Evolutionary conservation across 2,329 filamentous ascomycete genomes (phyloP).

Genomic region (Paecilomyces sp.): DNA sequence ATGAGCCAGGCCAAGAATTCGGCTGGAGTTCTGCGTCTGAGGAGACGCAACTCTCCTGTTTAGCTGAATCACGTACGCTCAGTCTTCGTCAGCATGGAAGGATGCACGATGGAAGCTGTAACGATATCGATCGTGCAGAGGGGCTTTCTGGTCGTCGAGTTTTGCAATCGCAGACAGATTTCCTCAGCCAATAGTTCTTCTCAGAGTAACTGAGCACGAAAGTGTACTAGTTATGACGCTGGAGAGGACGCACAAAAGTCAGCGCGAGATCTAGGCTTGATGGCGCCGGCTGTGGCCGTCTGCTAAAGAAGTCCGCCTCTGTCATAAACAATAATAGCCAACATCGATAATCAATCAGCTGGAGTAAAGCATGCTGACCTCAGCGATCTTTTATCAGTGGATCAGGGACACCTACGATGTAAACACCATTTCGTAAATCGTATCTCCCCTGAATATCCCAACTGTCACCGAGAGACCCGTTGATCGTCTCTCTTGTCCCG

Average conservation of each 20-base stretch:
- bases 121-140: neutral
- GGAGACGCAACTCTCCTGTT: neutral
- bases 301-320: no score
- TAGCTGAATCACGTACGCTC: neutral
- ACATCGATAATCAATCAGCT: neutral
- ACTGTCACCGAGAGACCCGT: neutral
- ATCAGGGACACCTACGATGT: neutral
- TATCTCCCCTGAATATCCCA: neutral
- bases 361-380: neutral
- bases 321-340: neutral
- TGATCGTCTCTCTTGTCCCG: neutral
- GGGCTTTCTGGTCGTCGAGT: neutral
- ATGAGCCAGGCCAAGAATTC: neutral
- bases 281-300: neutral
- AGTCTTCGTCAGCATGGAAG: neutral
- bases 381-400: neutral
- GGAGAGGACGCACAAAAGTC: neutral
- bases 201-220: neutral
- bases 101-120: no score
- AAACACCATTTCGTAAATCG: neutral
- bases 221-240: neutral
- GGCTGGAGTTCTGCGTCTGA: neutral
- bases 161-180: neutral
- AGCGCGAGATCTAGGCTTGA: neutral
- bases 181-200: neutral